Evolutionary conservation across 371 early-diverging fungal genomes (phyloP).

Genomic region (Mortierella sp.): DNA sequence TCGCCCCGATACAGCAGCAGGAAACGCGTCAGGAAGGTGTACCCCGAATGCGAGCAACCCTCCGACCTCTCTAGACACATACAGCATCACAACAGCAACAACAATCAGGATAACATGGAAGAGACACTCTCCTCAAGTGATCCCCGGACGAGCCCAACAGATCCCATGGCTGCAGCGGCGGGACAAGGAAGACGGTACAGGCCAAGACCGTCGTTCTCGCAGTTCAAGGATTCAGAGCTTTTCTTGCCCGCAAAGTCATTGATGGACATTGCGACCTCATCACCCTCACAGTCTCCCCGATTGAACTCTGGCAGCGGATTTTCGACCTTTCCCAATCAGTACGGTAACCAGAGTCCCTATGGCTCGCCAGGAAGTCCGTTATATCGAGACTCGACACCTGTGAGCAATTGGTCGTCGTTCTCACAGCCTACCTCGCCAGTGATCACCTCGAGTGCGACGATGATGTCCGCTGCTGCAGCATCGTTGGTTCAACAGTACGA

Average conservation of each 20-base stretch:
- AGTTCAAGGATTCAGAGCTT: slow-evolving; percentile 52
- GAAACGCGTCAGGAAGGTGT: slow-evolving; percentile 24
- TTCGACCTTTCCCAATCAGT: neutral
- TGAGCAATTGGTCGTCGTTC: slow-evolving; percentile 21
- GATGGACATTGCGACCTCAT: slow-evolving; percentile 47
- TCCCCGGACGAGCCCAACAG: neutral
- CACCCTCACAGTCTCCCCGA: slow-evolving; percentile 22
- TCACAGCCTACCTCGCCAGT: slow-evolving; percentile 24
- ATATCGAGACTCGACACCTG: slow-evolving; percentile 24
- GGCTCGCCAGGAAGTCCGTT: slow-evolving; percentile 22
- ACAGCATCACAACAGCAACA: neutral
- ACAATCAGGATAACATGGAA: neutral
- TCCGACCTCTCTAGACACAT: neutral
- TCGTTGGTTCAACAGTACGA: neutral
- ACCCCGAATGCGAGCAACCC: slow-evolving; percentile 34
- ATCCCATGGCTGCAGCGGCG: neutral
- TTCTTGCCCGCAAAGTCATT: slow-evolving; percentile 49
- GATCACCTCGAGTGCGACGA: slow-evolving; percentile 9
- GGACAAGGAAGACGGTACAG: slow-evolving; percentile 2
- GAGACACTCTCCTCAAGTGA: neutral
- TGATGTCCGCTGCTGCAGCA: neutral
- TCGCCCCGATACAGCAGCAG: slow-evolving; percentile 37
- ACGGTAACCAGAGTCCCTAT: slow-evolving; percentile 2
- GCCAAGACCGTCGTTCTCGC: slow-evolving; percentile 37
- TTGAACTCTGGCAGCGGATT: neutral